Base-by-base conservation (phyloP, 495 filamentous ascomycete species). In the Cairneyella variabilis region DNA sequence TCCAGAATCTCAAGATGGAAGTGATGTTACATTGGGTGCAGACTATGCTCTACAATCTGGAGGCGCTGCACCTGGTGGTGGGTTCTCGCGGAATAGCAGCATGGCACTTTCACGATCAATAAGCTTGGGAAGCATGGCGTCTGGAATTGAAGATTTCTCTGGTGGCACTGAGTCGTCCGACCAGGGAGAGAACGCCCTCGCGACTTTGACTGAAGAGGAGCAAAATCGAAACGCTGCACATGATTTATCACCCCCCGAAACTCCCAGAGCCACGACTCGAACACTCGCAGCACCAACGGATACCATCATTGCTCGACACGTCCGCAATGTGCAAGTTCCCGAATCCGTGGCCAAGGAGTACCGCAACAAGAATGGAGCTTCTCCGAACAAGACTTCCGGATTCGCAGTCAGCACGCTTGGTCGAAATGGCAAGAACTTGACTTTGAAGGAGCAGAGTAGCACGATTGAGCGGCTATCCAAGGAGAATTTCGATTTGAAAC, bases 401-500 rank as follows among this genome's bases (percentile, higher is more conserved):
- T 63, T 61, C 36, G 57, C 69, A 6, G 71, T 68, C 16, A 65
- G 73, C 21, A 71, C 68, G 36, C 74, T 83, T 6, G 76, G 79
- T 30, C 76, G 83, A 30, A 80, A 80, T 48, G 89, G 87, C 36
- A 89, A 85, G 61, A 93, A 83, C 57, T 76, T 97, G 72, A 97
- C 95, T 0, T 73, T 98, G 12, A 97, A 97, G 68, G 93, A 97
- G 66, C 93, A 98, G 67, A 95, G 90, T 58, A 93, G 86, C 64
- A 96, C 90, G 20, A 97, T 98, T 55, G 93, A 97, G 65, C 83
- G 91, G 23, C 77, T 97, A 5, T 90, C 88, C 54, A 98, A 98
- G 69, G 88, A 91, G 63, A 97, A 97, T 58, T 98, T 97, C 64
- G 93, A 96, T 63, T 76, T 98, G 34, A 98, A 98, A 69, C 85